Evolutionary conservation across 2,329 filamentous ascomycete species (phyloP), one percentile per base, ranked within the genome.

Genomic region (Penicillium sp.): DNA sequence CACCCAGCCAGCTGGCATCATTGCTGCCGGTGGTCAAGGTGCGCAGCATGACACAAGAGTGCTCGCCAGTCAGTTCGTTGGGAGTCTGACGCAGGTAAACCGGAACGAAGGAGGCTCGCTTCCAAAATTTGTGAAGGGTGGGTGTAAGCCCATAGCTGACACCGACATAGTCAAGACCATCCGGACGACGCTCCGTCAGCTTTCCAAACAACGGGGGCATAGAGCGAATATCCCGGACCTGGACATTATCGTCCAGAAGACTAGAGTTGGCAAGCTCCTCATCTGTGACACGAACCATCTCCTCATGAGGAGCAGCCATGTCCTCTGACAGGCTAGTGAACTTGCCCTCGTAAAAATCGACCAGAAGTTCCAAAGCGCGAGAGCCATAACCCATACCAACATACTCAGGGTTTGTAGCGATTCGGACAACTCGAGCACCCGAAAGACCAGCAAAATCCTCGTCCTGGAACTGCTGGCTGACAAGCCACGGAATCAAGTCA

Each of bases 381-480:
- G 86, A 86, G 11, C 93, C 93, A 61, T 98, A 98, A 16, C 94
- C 93, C 87, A 94, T 95, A 32, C 78, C 80, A 36, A 85, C 76
- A 56, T 95, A 96, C 53, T 97, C 90, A 0, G 94, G 93, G 62
- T 96, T 94, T 1, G 93, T 96, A 14, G 94, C 93, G 57, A 98
- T 97, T 33, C 93, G 82, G 11, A 98, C 91, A 32, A 98, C 73
- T 46, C 93, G 81, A 21, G 91, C 93, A 40, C 93, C 94, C 10
- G 91, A 97, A 1, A 98, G 76, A 27, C 86, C 84, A 9, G 91
- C 93, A 62, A 98, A 98, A 51, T 96, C 89, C 51, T 94, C 88
- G 57, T 98, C 93, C 61, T 97, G 93, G 72, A 95, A 98, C 63
- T 98, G 93, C 63, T 97, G 90, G 63, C 88, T 94, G 48, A 98